phyloP scores from a whole-genome alignment of 1,284 basidiomycete species.

The Tausonia pullulans region DNA sequence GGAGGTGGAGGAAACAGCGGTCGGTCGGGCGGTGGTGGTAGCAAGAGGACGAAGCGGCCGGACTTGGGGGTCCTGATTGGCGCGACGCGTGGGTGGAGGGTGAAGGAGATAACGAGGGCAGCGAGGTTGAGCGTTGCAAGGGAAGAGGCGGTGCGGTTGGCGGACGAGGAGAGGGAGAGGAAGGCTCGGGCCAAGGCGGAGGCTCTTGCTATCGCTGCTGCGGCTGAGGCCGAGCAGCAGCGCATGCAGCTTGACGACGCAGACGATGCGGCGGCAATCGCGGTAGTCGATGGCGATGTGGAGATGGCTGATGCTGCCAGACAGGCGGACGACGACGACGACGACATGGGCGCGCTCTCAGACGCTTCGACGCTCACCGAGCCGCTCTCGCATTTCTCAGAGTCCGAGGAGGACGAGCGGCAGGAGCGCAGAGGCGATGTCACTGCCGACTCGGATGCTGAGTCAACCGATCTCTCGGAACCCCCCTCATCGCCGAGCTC shows the following conservation, averaged over 20 bases:
- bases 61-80: conserved; percentile 63
- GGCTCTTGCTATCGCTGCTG: no score
- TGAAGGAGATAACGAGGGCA: conserved; percentile 27
- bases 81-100: conserved; percentile 49
- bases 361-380: conserved; percentile 21
- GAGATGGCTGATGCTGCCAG: not conserved
- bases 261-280: conserved; percentile 9
- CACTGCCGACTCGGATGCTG: not conserved
- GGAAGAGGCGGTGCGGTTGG: not conserved
- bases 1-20: conserved; percentile 14
- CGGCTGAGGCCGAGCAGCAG: no score
- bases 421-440: not conserved
- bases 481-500: not conserved
- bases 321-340: not conserved
- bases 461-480: not conserved
- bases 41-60: conserved; percentile 22
- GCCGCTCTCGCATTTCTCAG: conserved; percentile 19
- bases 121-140: not conserved
- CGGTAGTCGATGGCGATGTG: not conserved
- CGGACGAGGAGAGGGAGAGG: conserved; percentile 33
- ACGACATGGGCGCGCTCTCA: conserved; percentile 18
- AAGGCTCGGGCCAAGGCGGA: conserved; percentile 24
- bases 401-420: conserved; percentile 16
- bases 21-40: not conserved
- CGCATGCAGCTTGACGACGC: not conserved